A percentile compares a stretch with the other conserved stretches of the same genome.
These are phyloP conservation scores for Plasmodium adleri DNA, from an alignment of 169 alveolate species.

Conservation along the genomic window DNA sequence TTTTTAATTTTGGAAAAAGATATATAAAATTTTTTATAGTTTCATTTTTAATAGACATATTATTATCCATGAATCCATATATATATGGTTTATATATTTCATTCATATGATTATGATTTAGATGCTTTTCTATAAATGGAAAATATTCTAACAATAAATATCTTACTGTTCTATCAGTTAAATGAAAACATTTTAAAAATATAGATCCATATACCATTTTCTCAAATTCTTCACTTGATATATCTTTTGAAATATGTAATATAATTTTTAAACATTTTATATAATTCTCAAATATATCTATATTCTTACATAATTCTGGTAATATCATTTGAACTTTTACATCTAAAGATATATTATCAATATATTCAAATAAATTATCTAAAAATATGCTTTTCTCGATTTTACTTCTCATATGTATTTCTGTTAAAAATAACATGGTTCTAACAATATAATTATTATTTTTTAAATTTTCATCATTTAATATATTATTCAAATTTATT, in stretches of 20 bases:
- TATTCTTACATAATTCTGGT: conserved; percentile 62
- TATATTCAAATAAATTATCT: conserved; percentile 58
- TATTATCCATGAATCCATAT: conserved; percentile 81
- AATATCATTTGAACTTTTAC: conserved; percentile 74
- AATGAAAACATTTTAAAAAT: conserved; percentile 36
- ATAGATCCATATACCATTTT: conserved; percentile 19
- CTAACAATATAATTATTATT: conserved; percentile 48
- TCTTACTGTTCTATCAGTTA: conserved; percentile 55
- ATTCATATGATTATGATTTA: conserved; percentile 36
- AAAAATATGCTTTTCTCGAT: conserved; percentile 75
- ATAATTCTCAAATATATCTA: conserved; percentile 52
- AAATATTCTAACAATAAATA: conserved; percentile 46
- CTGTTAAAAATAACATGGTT: conserved; percentile 79
- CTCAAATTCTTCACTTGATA: conserved; percentile 27
- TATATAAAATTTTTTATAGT: conserved; percentile 81
- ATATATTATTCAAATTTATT: conserved; percentile 44
- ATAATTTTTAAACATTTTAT: conserved; percentile 49
- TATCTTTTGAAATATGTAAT: conserved; percentile 43
- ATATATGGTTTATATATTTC: conserved; percentile 45
- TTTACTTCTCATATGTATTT: conserved; percentile 80
- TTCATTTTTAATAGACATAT: conserved; percentile 82
- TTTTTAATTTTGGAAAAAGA: conserved; percentile 81
- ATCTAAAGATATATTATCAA: conserved; percentile 75
- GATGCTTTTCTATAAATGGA: conserved; percentile 24
- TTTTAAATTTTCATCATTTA: conserved; percentile 75